phyloP scores from a whole-genome alignment of 2,329 filamentous ascomycete genomes.

The Emmonsiellopsis sp. region DNA sequence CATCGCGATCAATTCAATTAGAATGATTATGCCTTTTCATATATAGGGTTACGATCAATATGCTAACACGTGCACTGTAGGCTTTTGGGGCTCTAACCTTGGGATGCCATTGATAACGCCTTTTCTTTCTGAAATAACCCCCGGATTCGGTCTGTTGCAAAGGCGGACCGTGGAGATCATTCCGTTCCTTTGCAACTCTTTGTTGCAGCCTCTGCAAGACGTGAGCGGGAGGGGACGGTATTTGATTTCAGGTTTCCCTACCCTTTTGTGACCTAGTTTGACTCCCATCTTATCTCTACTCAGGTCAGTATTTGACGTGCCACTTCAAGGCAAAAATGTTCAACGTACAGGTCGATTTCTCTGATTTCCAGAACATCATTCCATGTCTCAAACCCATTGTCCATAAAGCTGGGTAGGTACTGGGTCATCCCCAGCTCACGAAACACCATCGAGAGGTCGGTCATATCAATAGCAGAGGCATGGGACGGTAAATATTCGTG shows the following conservation, averaged over 20 bases:
- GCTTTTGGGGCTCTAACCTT: conserved; percentile 2
- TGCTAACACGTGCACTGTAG: background rate
- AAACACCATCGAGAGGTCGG: conserved; percentile 3
- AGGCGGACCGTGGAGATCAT: background rate
- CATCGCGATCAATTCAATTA: background rate
- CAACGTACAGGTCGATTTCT: conserved; percentile 6
- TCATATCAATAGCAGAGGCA: conserved; percentile 3
- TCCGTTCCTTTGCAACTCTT: conserved; percentile 6
- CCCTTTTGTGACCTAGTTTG: conserved; percentile 7
- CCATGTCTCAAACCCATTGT: conserved; percentile 8
- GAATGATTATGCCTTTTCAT: background rate
- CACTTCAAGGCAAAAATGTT: background rate
- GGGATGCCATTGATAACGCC: conserved; percentile 7
- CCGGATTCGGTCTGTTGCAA: background rate
- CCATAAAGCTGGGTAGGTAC: conserved; percentile 5
- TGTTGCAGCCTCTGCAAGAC: conserved; percentile 4
- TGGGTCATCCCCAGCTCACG: conserved; percentile 7
- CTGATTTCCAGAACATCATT: conserved; percentile 8
- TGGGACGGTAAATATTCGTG: background rate
- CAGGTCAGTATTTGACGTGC: background rate
- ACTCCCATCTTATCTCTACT: conserved; percentile 6
- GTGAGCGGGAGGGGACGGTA: background rate
- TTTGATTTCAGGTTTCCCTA: background rate
- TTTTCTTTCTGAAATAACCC: conserved; percentile 2
- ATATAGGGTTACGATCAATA: background rate